Percentiles rank a stretch among this genome's conserved stretches.
These are phyloP conservation scores for Didymella lethalis DNA, from an alignment of 2,329 filamentous ascomycete genomes.

Conservation along the genomic window DNA sequence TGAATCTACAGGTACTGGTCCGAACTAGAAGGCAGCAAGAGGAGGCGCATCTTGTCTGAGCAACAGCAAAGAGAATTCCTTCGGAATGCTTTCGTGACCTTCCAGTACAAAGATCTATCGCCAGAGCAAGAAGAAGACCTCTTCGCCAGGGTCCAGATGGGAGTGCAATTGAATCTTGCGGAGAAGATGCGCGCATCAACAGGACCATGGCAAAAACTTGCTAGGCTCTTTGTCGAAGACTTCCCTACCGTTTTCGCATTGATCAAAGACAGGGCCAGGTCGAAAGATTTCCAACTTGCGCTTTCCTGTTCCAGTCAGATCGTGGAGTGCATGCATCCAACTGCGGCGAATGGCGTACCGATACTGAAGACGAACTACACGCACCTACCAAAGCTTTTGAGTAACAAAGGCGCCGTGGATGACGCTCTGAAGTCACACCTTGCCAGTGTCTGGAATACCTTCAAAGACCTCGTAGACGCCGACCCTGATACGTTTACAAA, in stretches of 20 bases:
- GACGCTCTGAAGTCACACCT: conserved; percentile 45
- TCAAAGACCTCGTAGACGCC: conserved; percentile 37
- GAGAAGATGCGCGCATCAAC: conserved; percentile 58
- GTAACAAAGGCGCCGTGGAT: conserved; percentile 38
- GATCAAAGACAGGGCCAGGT: conserved; percentile 40
- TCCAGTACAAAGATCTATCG: conserved; percentile 53
- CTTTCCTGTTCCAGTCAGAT: conserved; percentile 50
- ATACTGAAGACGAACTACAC: conserved; percentile 32
- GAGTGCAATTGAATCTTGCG: conserved; percentile 54
- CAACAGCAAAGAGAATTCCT: conserved; percentile 50
- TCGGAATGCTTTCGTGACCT: conserved; percentile 53
- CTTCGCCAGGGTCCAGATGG: conserved; percentile 58
- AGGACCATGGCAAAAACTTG: conserved; percentile 57
- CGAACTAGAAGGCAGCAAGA: conserved; percentile 18
- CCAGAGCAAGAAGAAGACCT: conserved; percentile 57
- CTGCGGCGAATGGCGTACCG: conserved; percentile 35
- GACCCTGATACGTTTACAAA: conserved; percentile 44
- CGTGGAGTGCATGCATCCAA: conserved; percentile 44
- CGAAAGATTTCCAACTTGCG: conserved; percentile 46
- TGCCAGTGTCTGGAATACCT: conserved; percentile 43
- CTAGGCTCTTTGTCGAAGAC: conserved; percentile 53
- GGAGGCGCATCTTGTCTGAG: conserved; percentile 47
- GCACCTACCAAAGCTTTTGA: conserved; percentile 36
- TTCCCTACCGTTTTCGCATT: conserved; percentile 50
- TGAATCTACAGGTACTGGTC: conserved; percentile 39